Percentiles rank a stretch among this genome's conserved stretches.
These are phyloP conservation scores for Cicer bijugum DNA, from an alignment of 306 rosid species.

Conservation along the genomic window DNA sequence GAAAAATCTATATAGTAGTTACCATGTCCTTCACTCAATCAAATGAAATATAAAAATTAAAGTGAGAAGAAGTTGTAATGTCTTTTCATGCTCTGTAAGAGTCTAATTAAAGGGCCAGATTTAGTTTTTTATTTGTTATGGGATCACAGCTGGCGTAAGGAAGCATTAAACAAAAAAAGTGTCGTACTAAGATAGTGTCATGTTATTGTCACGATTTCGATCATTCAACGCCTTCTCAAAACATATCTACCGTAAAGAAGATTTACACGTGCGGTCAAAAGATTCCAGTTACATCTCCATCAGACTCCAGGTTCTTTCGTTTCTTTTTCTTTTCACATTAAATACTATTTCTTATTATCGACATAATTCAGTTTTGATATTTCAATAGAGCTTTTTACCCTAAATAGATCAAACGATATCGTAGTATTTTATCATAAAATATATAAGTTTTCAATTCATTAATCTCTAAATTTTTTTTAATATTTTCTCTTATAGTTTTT, in stretches of 20 bases:
- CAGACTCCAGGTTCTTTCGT: slow-evolving; percentile 48
- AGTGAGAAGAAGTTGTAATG: slow-evolving; percentile 39
- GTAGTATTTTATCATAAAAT: too few relatives aligned
- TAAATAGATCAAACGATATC: too few relatives aligned
- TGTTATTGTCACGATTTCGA: slow-evolving; percentile 47
- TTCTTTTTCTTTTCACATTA: slow-evolving; percentile 43
- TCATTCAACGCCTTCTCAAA: slow-evolving; percentile 40
- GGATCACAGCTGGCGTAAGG: slow-evolving; percentile 46
- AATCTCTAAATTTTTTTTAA: too few relatives aligned
- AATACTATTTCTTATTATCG: slow-evolving; percentile 42
- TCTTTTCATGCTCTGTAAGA: slow-evolving; percentile 39
- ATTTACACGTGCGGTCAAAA: slow-evolving; percentile 59
- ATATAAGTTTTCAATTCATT: too few relatives aligned
- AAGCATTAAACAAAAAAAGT: slow-evolving; percentile 41
- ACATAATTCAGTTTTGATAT: slow-evolving; percentile 45
- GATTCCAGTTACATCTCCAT: slow-evolving; percentile 56
- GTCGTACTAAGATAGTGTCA: slow-evolving; percentile 34
- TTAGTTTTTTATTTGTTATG: slow-evolving; percentile 22
- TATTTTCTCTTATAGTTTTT: too few relatives aligned
- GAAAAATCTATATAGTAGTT: slow-evolving; percentile 24
- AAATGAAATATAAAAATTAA: slow-evolving; percentile 26
- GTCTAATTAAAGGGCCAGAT: slow-evolving; percentile 32
- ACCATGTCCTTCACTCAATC: slow-evolving; percentile 34
- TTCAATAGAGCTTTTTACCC: too few relatives aligned
- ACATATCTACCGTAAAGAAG: slow-evolving; percentile 36